Evolutionary conservation across 2,329 filamentous ascomycete species (phyloP), one percentile per base, ranked within the genome.

Genomic region (Microsporum audouinii): DNA sequence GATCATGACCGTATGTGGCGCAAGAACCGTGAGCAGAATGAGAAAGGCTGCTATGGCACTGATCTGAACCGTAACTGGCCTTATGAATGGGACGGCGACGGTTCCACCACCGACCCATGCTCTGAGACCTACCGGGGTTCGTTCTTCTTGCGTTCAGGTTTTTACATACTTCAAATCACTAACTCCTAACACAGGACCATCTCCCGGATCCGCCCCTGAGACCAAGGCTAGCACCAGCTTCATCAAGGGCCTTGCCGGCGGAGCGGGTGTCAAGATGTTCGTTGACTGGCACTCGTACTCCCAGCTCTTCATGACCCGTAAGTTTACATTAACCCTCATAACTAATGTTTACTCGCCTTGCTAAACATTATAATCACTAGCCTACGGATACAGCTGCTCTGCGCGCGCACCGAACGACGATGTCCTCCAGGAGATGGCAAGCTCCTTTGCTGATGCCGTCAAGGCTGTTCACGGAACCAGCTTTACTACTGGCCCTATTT

Each of bases 241-340:
- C 53, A 72, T 81, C 23, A 73, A 76, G 56, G 67, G 71, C 43
- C 67, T 84, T 29, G 72, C 75, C 2, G 68, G 69, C 1, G 70
- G 70, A 14, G 76, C 80, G 63, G 81, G 82, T 0, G 73, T 87
- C 45, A 80, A 82, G 66, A 75, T 85, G 1, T 88, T 81, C 71
- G 81, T 87, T 64, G 85, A 88, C 71, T 83, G 81, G 68, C 85
- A 88, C 72, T 79, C 82, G 0, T 88, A 85, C 72, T 80, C 78
- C 8, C 84, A 87, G 66, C 75, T 86, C 62, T 77, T 83, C 62
- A 77, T 79, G 17, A 80, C 77, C 0, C 64, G 67, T 67, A 65
- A 65, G 65, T 62, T 31, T 17, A 57, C 49, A n/a, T 29, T 31
- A 31, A 2, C 5, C 8, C 33, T 17, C 31, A 5, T 34, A 2